Evolutionary conservation across 768 basidiomycete species (phyloP).

Genomic region (Mycena vitilis): DNA sequence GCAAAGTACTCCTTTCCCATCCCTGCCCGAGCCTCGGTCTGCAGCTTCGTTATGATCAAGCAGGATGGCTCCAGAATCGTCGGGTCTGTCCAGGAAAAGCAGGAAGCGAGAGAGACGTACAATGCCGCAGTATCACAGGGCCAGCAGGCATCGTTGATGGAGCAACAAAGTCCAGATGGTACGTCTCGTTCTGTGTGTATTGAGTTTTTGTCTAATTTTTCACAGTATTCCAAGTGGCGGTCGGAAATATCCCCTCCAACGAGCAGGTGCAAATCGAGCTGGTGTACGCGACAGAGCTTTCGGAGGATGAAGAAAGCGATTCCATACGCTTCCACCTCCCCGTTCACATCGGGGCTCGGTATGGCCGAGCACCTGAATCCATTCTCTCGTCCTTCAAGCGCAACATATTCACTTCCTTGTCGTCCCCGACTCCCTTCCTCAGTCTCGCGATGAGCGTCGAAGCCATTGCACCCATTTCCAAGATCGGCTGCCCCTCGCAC

Average conservation of each 20-base stretch:
- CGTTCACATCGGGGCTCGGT: slow-evolving; percentile 28
- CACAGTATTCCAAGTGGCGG: slow-evolving; percentile 32
- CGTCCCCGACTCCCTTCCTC: slow-evolving; percentile 17
- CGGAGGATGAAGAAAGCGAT: slow-evolving; percentile 26
- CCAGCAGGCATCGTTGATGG: slow-evolving; percentile 28
- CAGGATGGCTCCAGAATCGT: slow-evolving; percentile 31
- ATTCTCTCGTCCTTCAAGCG: not conserved
- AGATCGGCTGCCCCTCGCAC: slow-evolving; percentile 34
- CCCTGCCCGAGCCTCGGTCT: slow-evolving; percentile 26
- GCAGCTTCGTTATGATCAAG: slow-evolving; percentile 28
- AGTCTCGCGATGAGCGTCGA: slow-evolving; percentile 26
- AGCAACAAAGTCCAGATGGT: slow-evolving; percentile 30
- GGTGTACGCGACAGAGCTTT: slow-evolving; percentile 29
- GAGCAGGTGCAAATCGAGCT: slow-evolving; percentile 27
- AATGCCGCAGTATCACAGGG: slow-evolving; percentile 25
- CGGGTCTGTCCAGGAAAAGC: slow-evolving; percentile 32
- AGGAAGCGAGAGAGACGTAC: slow-evolving; percentile 27
- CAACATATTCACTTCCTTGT: slow-evolving; percentile 14
- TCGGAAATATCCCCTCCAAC: slow-evolving; percentile 21
- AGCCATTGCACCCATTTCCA: slow-evolving; percentile 28
- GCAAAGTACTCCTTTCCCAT: slow-evolving; percentile 32
- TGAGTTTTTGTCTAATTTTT: not conserved
- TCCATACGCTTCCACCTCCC: slow-evolving; percentile 28
- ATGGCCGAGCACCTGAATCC: slow-evolving; percentile 24
- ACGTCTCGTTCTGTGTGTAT: not conserved